Conservation (phyloP, 1,139 yeast species). For the Candida anutae region DNA sequence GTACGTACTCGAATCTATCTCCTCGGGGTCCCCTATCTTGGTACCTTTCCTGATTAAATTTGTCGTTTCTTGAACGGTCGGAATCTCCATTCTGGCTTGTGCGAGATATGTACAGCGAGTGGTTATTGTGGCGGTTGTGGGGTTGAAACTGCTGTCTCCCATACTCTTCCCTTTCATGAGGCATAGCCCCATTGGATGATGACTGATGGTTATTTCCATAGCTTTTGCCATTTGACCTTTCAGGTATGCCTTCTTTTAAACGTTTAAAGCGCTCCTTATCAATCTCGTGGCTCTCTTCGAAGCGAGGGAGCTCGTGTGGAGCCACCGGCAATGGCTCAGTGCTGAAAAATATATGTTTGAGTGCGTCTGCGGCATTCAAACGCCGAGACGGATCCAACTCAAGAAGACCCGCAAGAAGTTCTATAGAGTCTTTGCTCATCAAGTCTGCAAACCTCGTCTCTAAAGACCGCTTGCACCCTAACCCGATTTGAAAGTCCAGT, state of each 20-base stretch:
- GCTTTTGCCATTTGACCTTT: no score
- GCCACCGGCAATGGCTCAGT: slow-evolving; percentile 55
- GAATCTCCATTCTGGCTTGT: no score
- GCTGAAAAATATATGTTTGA: slow-evolving; percentile 60
- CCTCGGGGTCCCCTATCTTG: no score
- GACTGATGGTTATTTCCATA: no score
- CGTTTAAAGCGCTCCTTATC: slow-evolving; percentile 61
- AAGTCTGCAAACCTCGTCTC: slow-evolving; percentile 34
- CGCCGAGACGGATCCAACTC: slow-evolving; percentile 64
- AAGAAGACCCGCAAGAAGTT: slow-evolving; percentile 48
- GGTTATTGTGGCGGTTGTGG: no score
- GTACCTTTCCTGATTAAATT: no score
- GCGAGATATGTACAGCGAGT: no score
- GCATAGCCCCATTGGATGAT: no score
- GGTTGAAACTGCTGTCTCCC: not conserved
- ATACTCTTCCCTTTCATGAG: slow-evolving; percentile 1
- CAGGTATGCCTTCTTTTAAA: slow-evolving; percentile 8
- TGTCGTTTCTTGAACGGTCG: no score
- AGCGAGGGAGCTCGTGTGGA: slow-evolving; percentile 53
- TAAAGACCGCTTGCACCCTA: slow-evolving; percentile 47
- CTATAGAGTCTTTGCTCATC: slow-evolving; percentile 26
- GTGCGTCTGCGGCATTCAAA: slow-evolving; percentile 71
- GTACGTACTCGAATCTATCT: no score
- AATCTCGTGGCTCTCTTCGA: slow-evolving; percentile 85
- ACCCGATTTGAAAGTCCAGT: slow-evolving; percentile 32